Conservation (phyloP, 805 yeast species). For the Millerozyma miso region DNA sequence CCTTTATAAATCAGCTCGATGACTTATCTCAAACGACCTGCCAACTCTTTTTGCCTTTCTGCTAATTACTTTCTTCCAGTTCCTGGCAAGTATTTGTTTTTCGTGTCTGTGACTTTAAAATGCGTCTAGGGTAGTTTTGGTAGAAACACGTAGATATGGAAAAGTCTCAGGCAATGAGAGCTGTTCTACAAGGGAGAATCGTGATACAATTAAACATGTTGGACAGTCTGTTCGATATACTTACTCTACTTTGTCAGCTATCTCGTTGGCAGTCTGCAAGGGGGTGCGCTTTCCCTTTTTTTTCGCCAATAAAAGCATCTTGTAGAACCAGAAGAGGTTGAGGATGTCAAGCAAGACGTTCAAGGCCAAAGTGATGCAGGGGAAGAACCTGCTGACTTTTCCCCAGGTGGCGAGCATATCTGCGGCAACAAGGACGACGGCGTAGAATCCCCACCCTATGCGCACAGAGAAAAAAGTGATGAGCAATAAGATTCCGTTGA, state of each 20-base stretch:
- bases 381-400: slow-evolving; percentile 42
- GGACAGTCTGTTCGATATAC: too few species aligned
- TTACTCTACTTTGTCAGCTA: slow-evolving; percentile 14
- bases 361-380: slow-evolving; percentile 47
- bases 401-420: slow-evolving; percentile 46
- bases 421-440: slow-evolving; percentile 49
- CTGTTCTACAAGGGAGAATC: too few species aligned
- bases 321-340: slow-evolving; percentile 82
- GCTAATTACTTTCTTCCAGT: neutral
- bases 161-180: too few species aligned
- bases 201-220: too few species aligned
- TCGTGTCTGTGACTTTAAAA: neutral
- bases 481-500: slow-evolving; percentile 73
- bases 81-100: neutral
- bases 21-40: neutral
- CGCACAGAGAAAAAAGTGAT: slow-evolving; percentile 71
- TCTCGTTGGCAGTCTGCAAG: slow-evolving; percentile 13
- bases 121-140: too few species aligned
- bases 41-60: neutral
- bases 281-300: slow-evolving; percentile 36
- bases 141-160: too few species aligned
- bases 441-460: slow-evolving; percentile 82
- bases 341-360: slow-evolving; percentile 63
- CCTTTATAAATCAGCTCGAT: neutral
- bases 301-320: slow-evolving; percentile 75